Conservation (phyloP, 192 early-diverging fungal species). For the Podila verticillata region DNA sequence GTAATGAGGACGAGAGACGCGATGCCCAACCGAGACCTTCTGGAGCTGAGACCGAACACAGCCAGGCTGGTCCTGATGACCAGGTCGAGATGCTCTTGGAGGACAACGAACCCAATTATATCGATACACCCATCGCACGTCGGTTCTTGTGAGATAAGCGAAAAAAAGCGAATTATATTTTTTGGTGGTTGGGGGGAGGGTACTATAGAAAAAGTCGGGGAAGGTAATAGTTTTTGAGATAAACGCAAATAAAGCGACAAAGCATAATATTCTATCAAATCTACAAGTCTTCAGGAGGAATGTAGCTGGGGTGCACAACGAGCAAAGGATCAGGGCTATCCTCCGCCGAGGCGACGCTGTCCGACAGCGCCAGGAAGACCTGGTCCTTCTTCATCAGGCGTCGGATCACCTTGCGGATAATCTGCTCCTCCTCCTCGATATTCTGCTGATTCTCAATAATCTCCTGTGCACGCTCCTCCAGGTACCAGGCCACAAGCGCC, state of each 20-base stretch:
- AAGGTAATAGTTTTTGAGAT: background rate
- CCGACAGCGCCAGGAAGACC: slow-evolving; percentile 39
- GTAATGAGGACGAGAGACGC: background rate
- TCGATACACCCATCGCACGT: background rate
- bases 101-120: background rate
- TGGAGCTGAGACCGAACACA: too few species aligned
- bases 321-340: slow-evolving; percentile 30
- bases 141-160: background rate
- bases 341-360: slow-evolving; percentile 28
- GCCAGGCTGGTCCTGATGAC: background rate
- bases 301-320: slow-evolving; percentile 49
- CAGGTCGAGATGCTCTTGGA: background rate
- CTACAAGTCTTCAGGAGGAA: slow-evolving; percentile 44
- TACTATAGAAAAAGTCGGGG: background rate
- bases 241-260: background rate
- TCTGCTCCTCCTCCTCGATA: slow-evolving; percentile 25
- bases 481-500: slow-evolving; percentile 39
- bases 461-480: slow-evolving; percentile 20
- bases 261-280: background rate
- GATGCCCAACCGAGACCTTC: too few species aligned
- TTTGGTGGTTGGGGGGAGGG: too few species aligned
- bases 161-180: background rate
- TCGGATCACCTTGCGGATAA: slow-evolving; percentile 47
- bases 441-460: slow-evolving; percentile 40
- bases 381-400: slow-evolving; percentile 48